Evolutionary conservation across 1,284 basidiomycete species (phyloP).

Genomic region (Ceratobasidium sp.): DNA sequence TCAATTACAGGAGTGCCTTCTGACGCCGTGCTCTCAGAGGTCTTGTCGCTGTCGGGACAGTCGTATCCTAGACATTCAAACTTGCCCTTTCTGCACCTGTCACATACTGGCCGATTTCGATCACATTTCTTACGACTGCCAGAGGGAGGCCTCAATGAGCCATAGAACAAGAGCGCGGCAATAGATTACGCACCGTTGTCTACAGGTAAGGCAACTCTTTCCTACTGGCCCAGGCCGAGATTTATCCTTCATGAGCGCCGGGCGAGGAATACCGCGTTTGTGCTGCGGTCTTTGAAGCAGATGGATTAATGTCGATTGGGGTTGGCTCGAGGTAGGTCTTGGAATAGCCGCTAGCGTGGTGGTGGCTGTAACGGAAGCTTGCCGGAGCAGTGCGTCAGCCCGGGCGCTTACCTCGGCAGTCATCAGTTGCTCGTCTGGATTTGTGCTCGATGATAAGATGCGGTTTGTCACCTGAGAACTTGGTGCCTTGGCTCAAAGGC

Average conservation of each 20-base stretch:
- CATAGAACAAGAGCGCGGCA: too few species aligned
- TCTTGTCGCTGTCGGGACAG: background rate
- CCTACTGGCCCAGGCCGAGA: constrained; percentile 4
- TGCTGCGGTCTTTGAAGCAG: too few species aligned
- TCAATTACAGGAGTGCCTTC: background rate
- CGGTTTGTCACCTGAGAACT: too few species aligned
- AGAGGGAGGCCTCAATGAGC: background rate
- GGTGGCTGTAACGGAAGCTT: background rate
- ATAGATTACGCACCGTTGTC: background rate
- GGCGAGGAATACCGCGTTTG: background rate
- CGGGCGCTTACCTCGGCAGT: background rate
- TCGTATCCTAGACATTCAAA: constrained; percentile 15
- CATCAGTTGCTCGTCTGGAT: background rate
- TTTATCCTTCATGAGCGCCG: background rate
- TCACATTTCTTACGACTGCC: constrained; percentile 21
- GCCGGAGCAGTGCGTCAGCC: background rate
- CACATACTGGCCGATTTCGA: background rate
- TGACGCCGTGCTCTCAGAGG: background rate
- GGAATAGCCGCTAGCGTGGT: background rate
- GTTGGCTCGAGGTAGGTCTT: background rate
- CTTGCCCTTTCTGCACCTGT: constrained; percentile 10
- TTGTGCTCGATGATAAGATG: too few species aligned
- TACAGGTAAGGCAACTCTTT: constrained; percentile 27
- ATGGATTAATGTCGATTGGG: too few species aligned
- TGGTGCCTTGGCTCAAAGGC: too few species aligned